Conservation (phyloP, 495 filamentous ascomycete species). For the Bacidia gigantensis region DNA sequence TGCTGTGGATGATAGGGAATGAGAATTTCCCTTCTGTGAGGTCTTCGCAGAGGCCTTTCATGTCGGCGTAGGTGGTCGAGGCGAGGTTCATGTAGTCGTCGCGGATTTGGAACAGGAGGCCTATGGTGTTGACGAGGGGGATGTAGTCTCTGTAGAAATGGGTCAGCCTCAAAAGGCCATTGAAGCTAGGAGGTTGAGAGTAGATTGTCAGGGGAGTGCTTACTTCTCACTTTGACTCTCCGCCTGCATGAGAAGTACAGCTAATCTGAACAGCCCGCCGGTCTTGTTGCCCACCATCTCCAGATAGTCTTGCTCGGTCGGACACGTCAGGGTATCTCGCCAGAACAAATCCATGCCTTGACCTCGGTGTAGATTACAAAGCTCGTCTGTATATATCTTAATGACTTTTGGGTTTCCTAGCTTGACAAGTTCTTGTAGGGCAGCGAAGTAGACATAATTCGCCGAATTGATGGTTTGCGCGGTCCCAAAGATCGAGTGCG, state of each 20-base stretch:
- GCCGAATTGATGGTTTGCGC: slow-evolving; percentile 95
- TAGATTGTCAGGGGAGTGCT: background rate
- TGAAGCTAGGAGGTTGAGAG: background rate
- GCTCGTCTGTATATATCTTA: slow-evolving; percentile 72
- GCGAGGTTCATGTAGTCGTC: slow-evolving; percentile 92
- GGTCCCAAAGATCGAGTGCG: slow-evolving; percentile 87
- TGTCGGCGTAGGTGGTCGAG: slow-evolving; percentile 54
- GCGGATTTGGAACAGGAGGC: slow-evolving; percentile 89
- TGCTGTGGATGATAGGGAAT: slow-evolving; percentile 91
- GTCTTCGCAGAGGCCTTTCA: slow-evolving; percentile 94
- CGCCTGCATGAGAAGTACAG: slow-evolving; percentile 92
- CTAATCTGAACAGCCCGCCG: slow-evolving; percentile 85
- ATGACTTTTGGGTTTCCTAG: slow-evolving; percentile 58
- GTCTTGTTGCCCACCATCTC: slow-evolving; percentile 99
- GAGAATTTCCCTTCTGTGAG: slow-evolving; percentile 97
- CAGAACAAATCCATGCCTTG: slow-evolving; percentile 98
- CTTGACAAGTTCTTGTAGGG: slow-evolving; percentile 67
- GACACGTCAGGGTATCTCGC: slow-evolving; percentile 86
- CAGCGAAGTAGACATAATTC: slow-evolving; percentile 93
- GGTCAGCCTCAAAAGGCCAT: background rate
- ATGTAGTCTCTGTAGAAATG: slow-evolving; percentile 48
- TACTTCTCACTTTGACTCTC: slow-evolving; percentile 51
- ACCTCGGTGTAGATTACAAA: slow-evolving; percentile 85
- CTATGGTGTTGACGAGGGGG: slow-evolving; percentile 76
- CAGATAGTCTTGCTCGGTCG: slow-evolving; percentile 90